Evolutionary conservation across 495 filamentous ascomycete genomes (phyloP).

Genomic region (Daldinia concentrica): DNA sequence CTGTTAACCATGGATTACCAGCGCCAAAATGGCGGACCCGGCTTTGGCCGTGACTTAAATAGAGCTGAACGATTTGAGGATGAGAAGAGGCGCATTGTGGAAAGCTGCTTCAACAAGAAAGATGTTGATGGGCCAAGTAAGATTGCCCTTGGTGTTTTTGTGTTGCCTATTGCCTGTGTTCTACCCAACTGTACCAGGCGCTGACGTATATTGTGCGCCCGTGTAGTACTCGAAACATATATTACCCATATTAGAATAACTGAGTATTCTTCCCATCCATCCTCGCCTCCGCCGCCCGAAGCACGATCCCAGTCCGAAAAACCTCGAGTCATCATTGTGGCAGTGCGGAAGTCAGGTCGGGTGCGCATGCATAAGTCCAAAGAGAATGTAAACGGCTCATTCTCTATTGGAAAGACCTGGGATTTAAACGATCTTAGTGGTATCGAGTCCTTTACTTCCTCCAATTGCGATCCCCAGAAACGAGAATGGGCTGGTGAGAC

Average conservation of each 20-base stretch:
- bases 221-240: slow-evolving; percentile 87
- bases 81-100: slow-evolving; percentile 90
- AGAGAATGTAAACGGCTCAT: slow-evolving; percentile 91
- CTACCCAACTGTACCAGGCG: slow-evolving; percentile 1
- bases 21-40: slow-evolving; percentile 42
- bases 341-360: slow-evolving; percentile 88
- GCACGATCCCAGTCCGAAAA: slow-evolving; percentile 79
- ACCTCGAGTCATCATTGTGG: slow-evolving; percentile 86
- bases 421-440: slow-evolving; percentile 83
- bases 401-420: slow-evolving; percentile 99
- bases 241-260: slow-evolving; percentile 93
- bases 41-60: slow-evolving; percentile 57
- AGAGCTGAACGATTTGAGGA: slow-evolving; percentile 94
- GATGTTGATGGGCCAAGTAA: slow-evolving; percentile 83
- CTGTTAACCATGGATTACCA: slow-evolving; percentile 42
- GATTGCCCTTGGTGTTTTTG: slow-evolving; percentile 41
- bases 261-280: slow-evolving; percentile 86
- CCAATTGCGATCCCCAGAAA: slow-evolving; percentile 69
- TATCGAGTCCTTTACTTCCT: slow-evolving; percentile 79
- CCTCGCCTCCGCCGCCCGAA: slow-evolving; percentile 81
- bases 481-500: slow-evolving; percentile 80
- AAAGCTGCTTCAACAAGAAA: slow-evolving; percentile 89
- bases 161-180: slow-evolving; percentile 8
- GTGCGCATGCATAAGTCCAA: slow-evolving; percentile 96
- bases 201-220: slow-evolving; percentile 29